Percentiles rank a stretch among this genome's conserved stretches.
Conservation (phyloP, 805 yeast genomes). For the Lipomyces orientalis region DNA sequence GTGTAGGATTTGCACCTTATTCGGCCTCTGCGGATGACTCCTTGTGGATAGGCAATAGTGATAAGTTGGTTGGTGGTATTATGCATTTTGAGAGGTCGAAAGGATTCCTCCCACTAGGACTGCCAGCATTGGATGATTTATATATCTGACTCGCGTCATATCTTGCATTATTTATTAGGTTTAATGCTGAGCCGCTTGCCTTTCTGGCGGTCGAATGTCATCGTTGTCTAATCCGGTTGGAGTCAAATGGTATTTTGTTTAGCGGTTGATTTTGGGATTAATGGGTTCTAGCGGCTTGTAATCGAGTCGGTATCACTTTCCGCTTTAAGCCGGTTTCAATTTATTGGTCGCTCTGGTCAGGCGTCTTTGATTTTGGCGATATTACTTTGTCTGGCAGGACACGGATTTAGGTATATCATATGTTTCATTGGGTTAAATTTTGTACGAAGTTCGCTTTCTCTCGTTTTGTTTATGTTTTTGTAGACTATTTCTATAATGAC, state of each 20-base stretch:
- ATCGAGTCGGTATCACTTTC: background rate
- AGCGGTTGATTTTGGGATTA: slow-evolving; percentile 3
- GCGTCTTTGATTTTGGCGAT: background rate
- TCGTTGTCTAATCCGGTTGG: background rate
- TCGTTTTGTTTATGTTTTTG: slow-evolving; percentile 2
- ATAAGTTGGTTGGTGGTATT: slow-evolving; percentile 63
- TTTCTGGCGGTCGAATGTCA: background rate
- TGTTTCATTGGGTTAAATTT: slow-evolving; percentile 2
- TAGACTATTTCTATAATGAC: background rate
- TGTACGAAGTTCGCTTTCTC: background rate
- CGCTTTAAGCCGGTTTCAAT: background rate
- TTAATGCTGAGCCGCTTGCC: background rate
- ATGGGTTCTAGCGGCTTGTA: background rate
- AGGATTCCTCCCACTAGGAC: slow-evolving; percentile 2
- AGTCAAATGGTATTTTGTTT: background rate
- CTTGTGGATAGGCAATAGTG: slow-evolving; percentile 61
- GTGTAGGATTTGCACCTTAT: slow-evolving; percentile 51
- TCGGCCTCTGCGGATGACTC: slow-evolving; percentile 17
- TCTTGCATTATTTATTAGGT: background rate
- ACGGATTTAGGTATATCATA: background rate
- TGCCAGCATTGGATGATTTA: slow-evolving; percentile 1
- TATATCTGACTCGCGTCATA: background rate
- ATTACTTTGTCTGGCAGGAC: background rate
- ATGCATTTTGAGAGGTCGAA: slow-evolving; percentile 50
- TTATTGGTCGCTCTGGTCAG: background rate